These are phyloP conservation scores for Apiospora kogelbergensis DNA, from an alignment of 2,329 filamentous ascomycete species.

Conservation along the genomic window DNA sequence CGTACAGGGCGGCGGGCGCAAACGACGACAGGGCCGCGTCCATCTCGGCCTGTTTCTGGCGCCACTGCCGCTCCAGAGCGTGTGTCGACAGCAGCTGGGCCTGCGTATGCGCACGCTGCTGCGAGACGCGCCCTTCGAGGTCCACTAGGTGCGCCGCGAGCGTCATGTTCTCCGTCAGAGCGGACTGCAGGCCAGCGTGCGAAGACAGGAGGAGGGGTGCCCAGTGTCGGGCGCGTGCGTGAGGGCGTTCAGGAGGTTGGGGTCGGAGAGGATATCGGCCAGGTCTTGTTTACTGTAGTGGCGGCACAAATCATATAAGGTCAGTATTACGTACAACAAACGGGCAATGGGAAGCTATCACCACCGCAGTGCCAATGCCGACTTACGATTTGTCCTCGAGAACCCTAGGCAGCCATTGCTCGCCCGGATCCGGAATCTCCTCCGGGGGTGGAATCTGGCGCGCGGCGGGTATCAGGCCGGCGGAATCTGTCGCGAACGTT, in stretches of 20 bases:
- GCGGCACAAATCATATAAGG: background rate
- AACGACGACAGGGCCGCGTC: slow-evolving; percentile 82
- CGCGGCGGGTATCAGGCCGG: slow-evolving; percentile 31
- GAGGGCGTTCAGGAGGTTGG: slow-evolving; percentile 71
- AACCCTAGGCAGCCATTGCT: slow-evolving; percentile 75
- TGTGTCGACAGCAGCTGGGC: slow-evolving; percentile 80
- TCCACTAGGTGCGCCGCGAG: slow-evolving; percentile 64
- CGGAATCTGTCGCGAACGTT: slow-evolving; percentile 23
- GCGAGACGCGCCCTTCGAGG: slow-evolving; percentile 56
- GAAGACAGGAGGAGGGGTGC: slow-evolving; percentile 72
- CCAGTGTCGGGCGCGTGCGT: slow-evolving; percentile 64
- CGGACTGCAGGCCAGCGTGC: slow-evolving; percentile 61
- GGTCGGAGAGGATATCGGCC: slow-evolving; percentile 63
- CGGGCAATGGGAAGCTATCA: background rate
- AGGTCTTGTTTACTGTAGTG: slow-evolving; percentile 73
- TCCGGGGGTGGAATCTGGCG: slow-evolving; percentile 29
- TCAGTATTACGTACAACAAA: background rate
- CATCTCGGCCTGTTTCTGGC: slow-evolving; percentile 84
- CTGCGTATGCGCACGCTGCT: slow-evolving; percentile 70
- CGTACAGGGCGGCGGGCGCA: slow-evolving; percentile 83
- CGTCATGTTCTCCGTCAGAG: slow-evolving; percentile 70
- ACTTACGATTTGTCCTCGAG: slow-evolving; percentile 81
- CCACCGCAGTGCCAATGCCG: background rate
- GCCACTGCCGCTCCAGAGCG: slow-evolving; percentile 89
- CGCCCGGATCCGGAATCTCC: slow-evolving; percentile 56